Evolutionary conservation across 371 early-diverging fungal species (phyloP).

Genomic region (Mucor velutinosus): DNA sequence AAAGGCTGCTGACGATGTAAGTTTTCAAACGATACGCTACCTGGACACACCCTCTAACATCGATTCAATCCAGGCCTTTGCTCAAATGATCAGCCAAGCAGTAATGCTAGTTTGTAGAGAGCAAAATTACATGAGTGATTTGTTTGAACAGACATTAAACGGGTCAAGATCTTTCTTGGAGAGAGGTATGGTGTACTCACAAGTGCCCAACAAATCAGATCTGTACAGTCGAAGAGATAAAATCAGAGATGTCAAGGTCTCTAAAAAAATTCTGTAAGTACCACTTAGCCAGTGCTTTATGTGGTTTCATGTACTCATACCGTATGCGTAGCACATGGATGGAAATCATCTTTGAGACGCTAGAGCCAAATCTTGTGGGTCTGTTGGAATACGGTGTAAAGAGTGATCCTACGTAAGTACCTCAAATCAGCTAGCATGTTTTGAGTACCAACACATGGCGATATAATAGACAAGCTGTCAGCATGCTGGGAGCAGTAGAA

Average conservation of each 20-base stretch:
- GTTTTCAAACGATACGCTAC: background rate
- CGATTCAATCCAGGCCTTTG: constrained; percentile 41
- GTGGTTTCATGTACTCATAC: background rate
- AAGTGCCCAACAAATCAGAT: constrained; percentile 44
- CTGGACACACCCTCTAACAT: background rate
- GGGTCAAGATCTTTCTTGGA: constrained; percentile 50
- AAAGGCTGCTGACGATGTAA: constrained; percentile 46
- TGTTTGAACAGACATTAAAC: constrained; percentile 63
- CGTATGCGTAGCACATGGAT: constrained; percentile 62
- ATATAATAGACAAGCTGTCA: constrained; percentile 61
- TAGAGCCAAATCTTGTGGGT: constrained; percentile 71
- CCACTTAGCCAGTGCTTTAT: background rate
- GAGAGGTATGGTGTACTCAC: constrained; percentile 42
- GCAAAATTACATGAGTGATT: constrained; percentile 83
- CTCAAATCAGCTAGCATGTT: background rate
- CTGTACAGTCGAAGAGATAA: constrained; percentile 56
- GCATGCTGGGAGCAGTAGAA: constrained; percentile 86
- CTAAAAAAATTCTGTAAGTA: constrained; percentile 59
- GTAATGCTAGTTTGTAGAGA: constrained; percentile 60
- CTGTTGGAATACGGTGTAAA: constrained; percentile 84
- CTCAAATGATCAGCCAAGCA: constrained; percentile 50
- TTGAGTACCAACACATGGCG: background rate
- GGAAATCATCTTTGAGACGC: constrained; percentile 80
- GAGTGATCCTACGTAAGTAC: constrained; percentile 70
- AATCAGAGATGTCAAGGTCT: constrained; percentile 65